A percentile compares a stretch with the other conserved stretches of the same genome.
Evolutionary conservation across 345 rosid genomes (phyloP).

Genomic region (Eutrema japonicum): DNA sequence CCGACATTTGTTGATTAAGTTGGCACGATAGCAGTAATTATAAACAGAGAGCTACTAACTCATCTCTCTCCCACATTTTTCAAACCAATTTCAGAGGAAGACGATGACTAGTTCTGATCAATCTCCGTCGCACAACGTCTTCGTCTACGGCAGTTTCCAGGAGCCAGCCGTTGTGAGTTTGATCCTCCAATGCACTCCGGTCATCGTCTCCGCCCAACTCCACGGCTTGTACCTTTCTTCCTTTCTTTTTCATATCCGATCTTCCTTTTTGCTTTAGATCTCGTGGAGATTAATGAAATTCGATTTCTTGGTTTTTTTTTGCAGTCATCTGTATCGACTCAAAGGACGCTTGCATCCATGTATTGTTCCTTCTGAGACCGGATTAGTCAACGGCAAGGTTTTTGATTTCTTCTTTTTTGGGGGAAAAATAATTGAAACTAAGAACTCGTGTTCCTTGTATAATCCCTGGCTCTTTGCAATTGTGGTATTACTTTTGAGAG

Average conservation of each 20-base stretch:
- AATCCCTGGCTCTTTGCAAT: too few relatives aligned
- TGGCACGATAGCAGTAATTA: too few relatives aligned
- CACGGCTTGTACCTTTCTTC: slow-evolving; percentile 54
- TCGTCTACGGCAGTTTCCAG: slow-evolving; percentile 86
- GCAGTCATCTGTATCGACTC: slow-evolving; percentile 82
- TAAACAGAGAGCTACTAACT: too few relatives aligned
- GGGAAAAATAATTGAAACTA: too few relatives aligned
- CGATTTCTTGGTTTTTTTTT: not conserved
- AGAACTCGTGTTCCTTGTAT: too few relatives aligned
- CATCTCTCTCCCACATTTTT: too few relatives aligned
- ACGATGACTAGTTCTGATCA: slow-evolving; percentile 21
- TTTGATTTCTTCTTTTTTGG: not conserved
- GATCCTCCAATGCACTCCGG: slow-evolving; percentile 74
- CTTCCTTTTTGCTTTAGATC: too few relatives aligned
- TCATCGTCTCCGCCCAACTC: slow-evolving; percentile 64
- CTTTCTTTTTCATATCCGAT: slow-evolving; percentile 20
- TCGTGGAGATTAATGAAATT: not conserved
- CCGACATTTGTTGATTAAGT: too few relatives aligned
- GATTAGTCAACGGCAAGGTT: slow-evolving; percentile 56
- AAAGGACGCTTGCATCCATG: slow-evolving; percentile 89
- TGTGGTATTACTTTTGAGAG: not conserved
- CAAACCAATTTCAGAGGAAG: too few relatives aligned
- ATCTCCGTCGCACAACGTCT: slow-evolving; percentile 53
- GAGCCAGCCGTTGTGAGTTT: slow-evolving; percentile 72
- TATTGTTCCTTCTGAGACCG: slow-evolving; percentile 58